Conservation (phyloP, 2,329 filamentous ascomycete genomes). For the Madurella fahalii region DNA sequence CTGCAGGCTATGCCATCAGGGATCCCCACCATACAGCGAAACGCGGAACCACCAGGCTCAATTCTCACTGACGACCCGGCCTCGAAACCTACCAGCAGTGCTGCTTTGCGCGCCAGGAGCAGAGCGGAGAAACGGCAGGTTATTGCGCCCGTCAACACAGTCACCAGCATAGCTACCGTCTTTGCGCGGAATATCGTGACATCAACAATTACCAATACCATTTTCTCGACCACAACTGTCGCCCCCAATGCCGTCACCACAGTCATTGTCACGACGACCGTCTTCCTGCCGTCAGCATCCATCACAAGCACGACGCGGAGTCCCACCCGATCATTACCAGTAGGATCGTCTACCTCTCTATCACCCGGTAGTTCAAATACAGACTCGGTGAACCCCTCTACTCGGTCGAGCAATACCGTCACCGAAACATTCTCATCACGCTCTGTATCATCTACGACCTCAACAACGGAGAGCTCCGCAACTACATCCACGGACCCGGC, state of each 20-base stretch:
- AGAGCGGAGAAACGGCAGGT: slow-evolving; percentile 3
- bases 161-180: slow-evolving; percentile 22
- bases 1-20: background rate
- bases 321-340: background rate
- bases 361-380: background rate
- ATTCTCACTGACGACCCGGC: background rate
- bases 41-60: background rate
- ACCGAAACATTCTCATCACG: background rate
- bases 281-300: slow-evolving; percentile 14
- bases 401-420: background rate
- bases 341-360: background rate
- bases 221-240: slow-evolving; percentile 21
- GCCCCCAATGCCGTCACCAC: slow-evolving; percentile 24
- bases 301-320: background rate
- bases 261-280: slow-evolving; percentile 22
- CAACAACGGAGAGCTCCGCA: background rate
- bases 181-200: slow-evolving; percentile 11
- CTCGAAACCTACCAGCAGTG: background rate
- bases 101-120: background rate
- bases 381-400: background rate
- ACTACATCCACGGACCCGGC: background rate
- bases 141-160: slow-evolving; percentile 14
- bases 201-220: slow-evolving; percentile 19
- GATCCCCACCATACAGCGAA: background rate
- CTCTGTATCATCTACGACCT: background rate